Evolutionary conservation across 2,329 filamentous ascomycete species (phyloP).

Genomic region (Teratosphaeria pseudoeucalypti): DNA sequence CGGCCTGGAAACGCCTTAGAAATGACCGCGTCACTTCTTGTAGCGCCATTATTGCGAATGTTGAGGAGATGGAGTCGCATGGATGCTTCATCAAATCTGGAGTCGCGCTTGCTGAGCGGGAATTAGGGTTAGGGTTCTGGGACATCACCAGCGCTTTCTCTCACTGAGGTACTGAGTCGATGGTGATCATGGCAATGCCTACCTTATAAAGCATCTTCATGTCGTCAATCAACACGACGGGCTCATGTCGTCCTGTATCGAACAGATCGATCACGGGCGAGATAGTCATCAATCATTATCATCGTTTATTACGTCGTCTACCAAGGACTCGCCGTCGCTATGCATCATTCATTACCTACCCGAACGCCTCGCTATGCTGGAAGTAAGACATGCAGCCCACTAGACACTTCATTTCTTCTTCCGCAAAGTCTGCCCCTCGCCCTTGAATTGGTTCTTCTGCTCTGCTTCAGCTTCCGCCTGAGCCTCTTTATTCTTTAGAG

Average conservation of each 20-base stretch:
- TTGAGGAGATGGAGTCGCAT: not conserved
- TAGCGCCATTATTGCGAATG: constrained; percentile 18
- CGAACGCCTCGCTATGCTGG: not conserved
- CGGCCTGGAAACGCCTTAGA: constrained; percentile 15
- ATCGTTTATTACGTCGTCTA: constrained; percentile 11
- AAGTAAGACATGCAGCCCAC: not conserved
- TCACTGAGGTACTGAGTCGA: too few species aligned
- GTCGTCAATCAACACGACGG: not conserved
- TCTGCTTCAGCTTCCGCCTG: constrained; percentile 54
- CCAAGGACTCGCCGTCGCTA: not conserved
- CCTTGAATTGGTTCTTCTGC: constrained; percentile 49
- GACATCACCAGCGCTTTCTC: too few species aligned
- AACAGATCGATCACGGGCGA: not conserved
- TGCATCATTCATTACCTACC: not conserved
- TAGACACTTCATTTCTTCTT: constrained; percentile 56
- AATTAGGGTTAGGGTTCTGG: too few species aligned
- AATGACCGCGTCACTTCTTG: constrained; percentile 23
- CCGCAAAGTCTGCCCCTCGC: constrained; percentile 70
- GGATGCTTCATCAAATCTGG: constrained; percentile 3
- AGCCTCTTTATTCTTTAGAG: constrained; percentile 68
- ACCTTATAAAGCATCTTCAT: too few species aligned
- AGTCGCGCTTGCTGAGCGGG: not conserved
- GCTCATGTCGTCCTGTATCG: not conserved
- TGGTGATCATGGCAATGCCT: too few species aligned
- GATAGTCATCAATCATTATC: not conserved